phyloP scores from a whole-genome alignment of 306 rosid species.

The Prunus dulcis region DNA sequence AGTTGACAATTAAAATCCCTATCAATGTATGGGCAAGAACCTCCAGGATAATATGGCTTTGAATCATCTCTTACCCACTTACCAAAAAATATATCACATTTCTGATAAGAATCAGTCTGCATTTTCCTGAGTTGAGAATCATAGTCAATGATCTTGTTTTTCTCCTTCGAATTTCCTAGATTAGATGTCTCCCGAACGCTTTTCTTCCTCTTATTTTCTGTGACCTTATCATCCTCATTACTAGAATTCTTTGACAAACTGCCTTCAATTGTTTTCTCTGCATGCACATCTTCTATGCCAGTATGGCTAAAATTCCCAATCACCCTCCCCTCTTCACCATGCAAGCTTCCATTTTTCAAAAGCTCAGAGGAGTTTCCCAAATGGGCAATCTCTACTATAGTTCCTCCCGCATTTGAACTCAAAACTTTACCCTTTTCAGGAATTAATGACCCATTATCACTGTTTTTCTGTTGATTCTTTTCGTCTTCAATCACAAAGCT shows the following conservation, averaged over 20 bases:
- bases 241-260: constrained; percentile 19
- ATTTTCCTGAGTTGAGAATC: constrained; percentile 16
- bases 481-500: constrained; percentile 29
- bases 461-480: constrained; percentile 15
- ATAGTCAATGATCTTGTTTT: constrained; percentile 15
- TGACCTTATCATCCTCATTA: constrained; percentile 4
- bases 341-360: constrained; percentile 25
- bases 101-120: constrained; percentile 28
- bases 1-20: constrained; percentile 73
- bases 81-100: constrained; percentile 73
- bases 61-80: constrained; percentile 81
- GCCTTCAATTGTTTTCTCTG: constrained; percentile 1
- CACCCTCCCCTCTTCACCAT: constrained; percentile 18
- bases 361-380: constrained; percentile 15
- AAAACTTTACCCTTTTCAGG: neutral
- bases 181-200: neutral
- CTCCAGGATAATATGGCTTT: constrained; percentile 77
- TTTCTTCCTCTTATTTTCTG: constrained; percentile 6
- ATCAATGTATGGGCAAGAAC: constrained; percentile 83
- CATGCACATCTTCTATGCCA: constrained; percentile 1
- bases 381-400: neutral
- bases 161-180: constrained; percentile 16
- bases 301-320: constrained; percentile 25
- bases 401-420: constrained; percentile 8
- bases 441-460: constrained; percentile 2